A percentile compares a stretch with the other conserved stretches of the same genome.
Evolutionary conservation across 805 yeast species (phyloP).

Genomic region (Saturnispora diversa): DNA sequence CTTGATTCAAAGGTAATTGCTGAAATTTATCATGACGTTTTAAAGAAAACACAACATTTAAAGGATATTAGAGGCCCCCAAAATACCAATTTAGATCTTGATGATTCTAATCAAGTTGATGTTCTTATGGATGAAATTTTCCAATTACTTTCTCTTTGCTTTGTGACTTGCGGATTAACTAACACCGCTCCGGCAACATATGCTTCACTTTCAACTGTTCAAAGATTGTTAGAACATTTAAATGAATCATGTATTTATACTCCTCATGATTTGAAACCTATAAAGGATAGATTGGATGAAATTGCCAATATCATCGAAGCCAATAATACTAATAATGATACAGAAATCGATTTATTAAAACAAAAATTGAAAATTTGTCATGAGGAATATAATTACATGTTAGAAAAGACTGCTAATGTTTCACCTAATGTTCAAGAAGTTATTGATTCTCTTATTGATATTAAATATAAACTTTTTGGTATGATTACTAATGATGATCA

Average conservation of each 20-base stretch:
- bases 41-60: slow-evolving; percentile 45
- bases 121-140: slow-evolving; percentile 78
- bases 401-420: slow-evolving; percentile 45
- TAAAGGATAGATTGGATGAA: slow-evolving; percentile 62
- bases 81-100: slow-evolving; percentile 8
- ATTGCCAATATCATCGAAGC: slow-evolving; percentile 54
- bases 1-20: slow-evolving; percentile 64
- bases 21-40: slow-evolving; percentile 48
- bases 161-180: slow-evolving; percentile 85
- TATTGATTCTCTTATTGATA: slow-evolving; percentile 51
- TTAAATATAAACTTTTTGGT: slow-evolving; percentile 56
- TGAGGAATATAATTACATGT: slow-evolving; percentile 48
- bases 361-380: slow-evolving; percentile 59
- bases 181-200: slow-evolving; percentile 91
- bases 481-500: slow-evolving; percentile 36
- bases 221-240: slow-evolving; percentile 73
- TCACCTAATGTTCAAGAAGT: slow-evolving; percentile 42
- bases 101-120: slow-evolving; percentile 50
- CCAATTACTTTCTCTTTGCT: slow-evolving; percentile 77
- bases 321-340: slow-evolving; percentile 28
- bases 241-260: slow-evolving; percentile 78
- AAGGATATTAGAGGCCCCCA: slow-evolving; percentile 37
- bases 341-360: slow-evolving; percentile 40
- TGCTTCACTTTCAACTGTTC: slow-evolving; percentile 81
- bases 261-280: slow-evolving; percentile 72